These are phyloP conservation scores for Mycena venus DNA, from an alignment of 768 basidiomycete species.

Conservation along the genomic window DNA sequence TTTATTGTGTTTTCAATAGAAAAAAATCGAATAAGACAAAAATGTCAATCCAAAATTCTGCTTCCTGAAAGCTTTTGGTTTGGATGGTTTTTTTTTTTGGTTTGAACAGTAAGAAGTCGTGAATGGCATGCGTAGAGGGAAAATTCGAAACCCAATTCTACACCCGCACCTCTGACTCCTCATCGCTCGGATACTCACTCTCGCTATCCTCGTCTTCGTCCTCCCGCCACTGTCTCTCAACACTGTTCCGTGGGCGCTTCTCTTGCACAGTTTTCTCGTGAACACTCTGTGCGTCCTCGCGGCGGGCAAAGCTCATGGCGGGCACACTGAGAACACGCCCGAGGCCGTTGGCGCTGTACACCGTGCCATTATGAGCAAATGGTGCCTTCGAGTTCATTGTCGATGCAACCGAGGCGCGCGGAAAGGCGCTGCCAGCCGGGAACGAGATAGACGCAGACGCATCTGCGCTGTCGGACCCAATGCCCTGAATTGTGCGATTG, in stretches of 20 bases:
- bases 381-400: neutral
- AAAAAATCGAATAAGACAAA: too few relatives aligned
- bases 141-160: neutral
- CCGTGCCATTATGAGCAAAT: neutral
- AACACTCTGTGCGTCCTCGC: neutral
- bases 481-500: neutral
- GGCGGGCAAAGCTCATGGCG: constrained; percentile 10
- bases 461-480: neutral
- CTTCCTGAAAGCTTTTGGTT: too few relatives aligned
- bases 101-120: neutral
- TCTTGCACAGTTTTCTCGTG: neutral
- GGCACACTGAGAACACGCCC: constrained; percentile 13
- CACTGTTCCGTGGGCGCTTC: neutral
- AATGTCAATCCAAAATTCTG: too few relatives aligned
- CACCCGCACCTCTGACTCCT: neutral
- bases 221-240: neutral
- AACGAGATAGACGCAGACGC: neutral
- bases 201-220: neutral
- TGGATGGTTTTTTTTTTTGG: too few relatives aligned
- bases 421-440: neutral
- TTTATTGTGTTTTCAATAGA: too few relatives aligned
- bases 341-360: constrained; percentile 6
- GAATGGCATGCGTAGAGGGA: neutral
- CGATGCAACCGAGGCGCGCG: neutral
- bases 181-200: constrained; percentile 7